These are phyloP conservation scores for Mycena kentingensis DNA, from an alignment of 768 basidiomycete species.

Conservation along the genomic window DNA sequence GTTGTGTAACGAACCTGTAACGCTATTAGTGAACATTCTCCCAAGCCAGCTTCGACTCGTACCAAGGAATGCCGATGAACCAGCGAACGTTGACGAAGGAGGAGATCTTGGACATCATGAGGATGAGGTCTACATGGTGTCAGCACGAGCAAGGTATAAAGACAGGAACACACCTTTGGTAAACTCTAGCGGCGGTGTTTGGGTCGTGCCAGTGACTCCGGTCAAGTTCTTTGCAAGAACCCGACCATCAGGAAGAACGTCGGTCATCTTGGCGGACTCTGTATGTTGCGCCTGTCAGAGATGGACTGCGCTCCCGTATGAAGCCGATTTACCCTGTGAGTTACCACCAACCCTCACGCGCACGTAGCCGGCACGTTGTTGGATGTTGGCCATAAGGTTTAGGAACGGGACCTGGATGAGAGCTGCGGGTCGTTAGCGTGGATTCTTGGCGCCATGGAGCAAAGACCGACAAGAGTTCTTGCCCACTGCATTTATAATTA, in stretches of 20 bases:
- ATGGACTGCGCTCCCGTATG: neutral
- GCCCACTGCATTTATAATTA: conserved; percentile 46
- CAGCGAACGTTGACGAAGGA: conserved; percentile 46
- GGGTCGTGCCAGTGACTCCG: conserved; percentile 30
- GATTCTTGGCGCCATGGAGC: neutral
- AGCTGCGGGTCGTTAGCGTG: conserved; percentile 27
- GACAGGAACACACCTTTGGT: no score
- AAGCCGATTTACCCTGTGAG: conserved; percentile 45
- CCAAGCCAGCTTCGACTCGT: no score
- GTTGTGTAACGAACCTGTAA: conserved; percentile 7
- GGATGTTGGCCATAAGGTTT: conserved; percentile 74
- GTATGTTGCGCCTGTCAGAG: neutral
- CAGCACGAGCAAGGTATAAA: no score
- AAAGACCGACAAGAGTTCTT: conserved; percentile 34
- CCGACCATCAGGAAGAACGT: conserved; percentile 46
- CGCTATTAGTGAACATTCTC: no score
- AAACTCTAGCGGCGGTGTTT: conserved; percentile 52
- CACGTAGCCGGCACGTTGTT: conserved; percentile 62
- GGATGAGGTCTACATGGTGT: conserved; percentile 56
- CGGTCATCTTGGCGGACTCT: conserved; percentile 59
- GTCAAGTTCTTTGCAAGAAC: conserved; percentile 28
- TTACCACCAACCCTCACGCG: conserved; percentile 78
- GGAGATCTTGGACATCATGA: conserved; percentile 50
- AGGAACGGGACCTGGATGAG: conserved; percentile 64
- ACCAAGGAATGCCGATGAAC: conserved; percentile 40